phyloP scores from a whole-genome alignment of 2,329 filamentous ascomycete genomes.

The Epichloe sp. region DNA sequence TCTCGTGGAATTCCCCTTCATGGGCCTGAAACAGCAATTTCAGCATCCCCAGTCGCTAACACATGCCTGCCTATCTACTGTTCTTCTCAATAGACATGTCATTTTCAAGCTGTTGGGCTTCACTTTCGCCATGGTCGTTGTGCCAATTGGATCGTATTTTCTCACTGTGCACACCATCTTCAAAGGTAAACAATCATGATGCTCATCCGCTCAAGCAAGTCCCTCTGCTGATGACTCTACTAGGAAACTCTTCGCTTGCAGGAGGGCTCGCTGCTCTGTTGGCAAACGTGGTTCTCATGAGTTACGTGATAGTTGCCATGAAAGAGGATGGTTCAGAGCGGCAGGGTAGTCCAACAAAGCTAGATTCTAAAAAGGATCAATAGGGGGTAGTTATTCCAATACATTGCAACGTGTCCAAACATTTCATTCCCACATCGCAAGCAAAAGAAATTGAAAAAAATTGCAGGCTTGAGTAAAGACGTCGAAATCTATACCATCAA shows the following conservation, averaged over 20 bases:
- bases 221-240: neutral
- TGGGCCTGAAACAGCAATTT: neutral
- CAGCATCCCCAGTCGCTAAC: neutral
- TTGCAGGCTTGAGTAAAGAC: neutral
- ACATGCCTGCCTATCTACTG: neutral
- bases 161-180: constrained; percentile 65
- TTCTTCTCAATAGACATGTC: constrained; percentile 46
- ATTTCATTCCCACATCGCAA: neutral
- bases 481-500: neutral
- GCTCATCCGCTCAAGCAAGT: neutral
- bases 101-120: constrained; percentile 85
- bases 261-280: constrained; percentile 76
- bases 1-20: neutral
- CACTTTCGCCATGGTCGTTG: constrained; percentile 78
- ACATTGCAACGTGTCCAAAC: neutral
- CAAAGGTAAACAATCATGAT: constrained; percentile 40
- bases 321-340: constrained; percentile 53
- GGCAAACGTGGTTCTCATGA: constrained; percentile 81
- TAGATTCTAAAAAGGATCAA: constrained; percentile 36
- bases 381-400: constrained; percentile 11
- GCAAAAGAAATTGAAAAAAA: neutral
- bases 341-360: constrained; percentile 31
- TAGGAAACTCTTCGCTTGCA: constrained; percentile 80
- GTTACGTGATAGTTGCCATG: constrained; percentile 87
- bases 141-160: constrained; percentile 85